phyloP scores from a whole-genome alignment of 2,329 filamentous ascomycete genomes.

The Penicillium palitans region DNA sequence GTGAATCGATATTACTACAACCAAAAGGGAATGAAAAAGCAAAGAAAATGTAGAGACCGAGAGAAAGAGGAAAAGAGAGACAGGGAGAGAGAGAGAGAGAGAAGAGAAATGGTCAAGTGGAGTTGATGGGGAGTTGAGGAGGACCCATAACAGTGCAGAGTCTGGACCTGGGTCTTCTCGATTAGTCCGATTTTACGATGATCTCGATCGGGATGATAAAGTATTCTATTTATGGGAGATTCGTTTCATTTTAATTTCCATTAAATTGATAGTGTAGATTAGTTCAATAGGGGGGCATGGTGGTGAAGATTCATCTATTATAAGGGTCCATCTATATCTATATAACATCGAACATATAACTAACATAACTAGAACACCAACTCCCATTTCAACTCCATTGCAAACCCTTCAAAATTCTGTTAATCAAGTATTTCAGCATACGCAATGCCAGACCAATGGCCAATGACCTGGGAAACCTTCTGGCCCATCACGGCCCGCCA shows the following conservation, averaged over 20 bases:
- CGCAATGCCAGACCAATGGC: not conserved
- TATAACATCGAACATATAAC: too few relatives aligned
- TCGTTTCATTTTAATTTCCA: not conserved
- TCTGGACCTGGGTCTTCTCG: slow-evolving; percentile 1
- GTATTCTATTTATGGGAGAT: not conserved
- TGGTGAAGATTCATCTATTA: too few relatives aligned
- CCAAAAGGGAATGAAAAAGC: slow-evolving; percentile 8
- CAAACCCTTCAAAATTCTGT: not conserved
- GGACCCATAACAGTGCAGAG: not conserved
- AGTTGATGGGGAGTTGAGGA: slow-evolving; percentile 7
- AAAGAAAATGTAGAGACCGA: not conserved
- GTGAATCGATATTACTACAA: not conserved
- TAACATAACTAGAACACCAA: too few relatives aligned
- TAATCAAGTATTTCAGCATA: not conserved
- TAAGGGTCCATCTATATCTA: not conserved
- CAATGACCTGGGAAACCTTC: not conserved
- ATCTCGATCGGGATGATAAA: not conserved
- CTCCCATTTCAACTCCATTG: not conserved
- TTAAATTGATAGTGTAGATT: not conserved
- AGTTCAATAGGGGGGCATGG: not conserved
- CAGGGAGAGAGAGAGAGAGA: not conserved
- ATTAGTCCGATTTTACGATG: not conserved
- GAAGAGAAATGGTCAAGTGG: slow-evolving; percentile 8
- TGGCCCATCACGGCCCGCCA: not conserved
- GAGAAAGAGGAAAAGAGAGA: not conserved